Conservation (phyloP, 2,329 filamentous ascomycete genomes). For the Lecanoromycetidae sp. region DNA sequence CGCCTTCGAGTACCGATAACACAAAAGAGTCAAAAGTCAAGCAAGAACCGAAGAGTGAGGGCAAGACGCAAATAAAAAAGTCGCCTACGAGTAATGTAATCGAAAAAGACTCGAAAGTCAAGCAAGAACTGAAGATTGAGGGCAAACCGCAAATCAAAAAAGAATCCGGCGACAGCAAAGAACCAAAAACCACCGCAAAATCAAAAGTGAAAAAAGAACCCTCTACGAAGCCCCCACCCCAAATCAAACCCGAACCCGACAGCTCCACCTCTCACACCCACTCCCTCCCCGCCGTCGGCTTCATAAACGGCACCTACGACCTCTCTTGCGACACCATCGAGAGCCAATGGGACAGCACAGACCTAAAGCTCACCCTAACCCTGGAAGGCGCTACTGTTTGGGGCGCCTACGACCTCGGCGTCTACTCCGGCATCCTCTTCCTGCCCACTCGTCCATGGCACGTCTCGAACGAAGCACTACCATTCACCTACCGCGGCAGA, state of each 20-base stretch:
- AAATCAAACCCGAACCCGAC: neutral
- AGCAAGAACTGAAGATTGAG: neutral
- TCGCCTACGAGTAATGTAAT: neutral
- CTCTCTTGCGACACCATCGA: constrained; percentile 8
- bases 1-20: neutral
- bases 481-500: constrained; percentile 17
- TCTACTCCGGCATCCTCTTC: constrained; percentile 16
- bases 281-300: constrained; percentile 5
- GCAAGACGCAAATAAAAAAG: neutral
- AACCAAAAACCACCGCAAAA: constrained; percentile 2
- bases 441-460: constrained; percentile 11
- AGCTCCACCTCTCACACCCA: neutral
- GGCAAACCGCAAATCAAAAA: neutral
- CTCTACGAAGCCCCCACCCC: neutral
- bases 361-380: constrained; percentile 24
- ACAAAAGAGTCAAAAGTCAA: constrained; percentile 10
- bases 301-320: constrained; percentile 17
- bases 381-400: constrained; percentile 24
- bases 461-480: constrained; percentile 5
- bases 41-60: neutral
- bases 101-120: neutral
- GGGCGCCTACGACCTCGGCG: constrained; percentile 19
- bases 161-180: neutral
- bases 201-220: constrained; percentile 6
- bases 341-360: neutral